Conservation (phyloP, 192 early-diverging fungal species). For the Gryganskiella cystojenkinii region DNA sequence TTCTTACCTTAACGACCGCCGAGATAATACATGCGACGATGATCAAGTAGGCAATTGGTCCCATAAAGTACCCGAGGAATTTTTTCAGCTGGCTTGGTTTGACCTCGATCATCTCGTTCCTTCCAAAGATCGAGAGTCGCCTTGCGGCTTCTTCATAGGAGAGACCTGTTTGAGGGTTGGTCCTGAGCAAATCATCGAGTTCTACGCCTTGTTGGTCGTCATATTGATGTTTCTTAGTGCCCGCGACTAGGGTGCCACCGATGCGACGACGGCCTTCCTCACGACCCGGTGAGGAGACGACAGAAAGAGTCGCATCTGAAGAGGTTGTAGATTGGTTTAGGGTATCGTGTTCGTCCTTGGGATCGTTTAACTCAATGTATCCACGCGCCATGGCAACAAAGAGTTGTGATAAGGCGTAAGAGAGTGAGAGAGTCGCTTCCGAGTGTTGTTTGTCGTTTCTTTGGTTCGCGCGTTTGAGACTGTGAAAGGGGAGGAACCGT, state of each 20-base stretch:
- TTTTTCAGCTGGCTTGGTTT: conserved; percentile 56
- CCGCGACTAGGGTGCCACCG: too few relatives aligned
- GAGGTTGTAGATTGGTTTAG: neutral
- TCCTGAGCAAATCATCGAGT: conserved; percentile 65
- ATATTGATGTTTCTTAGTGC: too few relatives aligned
- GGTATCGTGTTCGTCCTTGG: neutral
- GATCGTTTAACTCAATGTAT: conserved; percentile 36
- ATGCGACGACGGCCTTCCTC: neutral
- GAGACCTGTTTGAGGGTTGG: conserved; percentile 72
- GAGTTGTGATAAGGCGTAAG: too few relatives aligned
- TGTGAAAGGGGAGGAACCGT: too few relatives aligned
- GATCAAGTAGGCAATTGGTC: conserved; percentile 75
- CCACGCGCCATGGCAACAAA: conserved; percentile 38
- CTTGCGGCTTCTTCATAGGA: conserved; percentile 61
- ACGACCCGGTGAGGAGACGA: neutral
- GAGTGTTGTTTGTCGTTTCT: too few relatives aligned
- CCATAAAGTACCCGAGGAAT: conserved; percentile 64
- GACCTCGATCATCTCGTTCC: conserved; percentile 62
- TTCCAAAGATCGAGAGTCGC: conserved; percentile 67
- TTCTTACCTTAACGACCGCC: conserved; percentile 41
- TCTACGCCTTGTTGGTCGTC: conserved; percentile 37
- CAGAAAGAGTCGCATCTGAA: neutral
- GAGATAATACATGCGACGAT: conserved; percentile 59
- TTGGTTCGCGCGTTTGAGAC: too few relatives aligned
- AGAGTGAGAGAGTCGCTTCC: too few relatives aligned